Percentiles rank a stretch among this genome's conserved stretches.
Conservation (phyloP, 2,329 filamentous ascomycete genomes). For the Alternaria postmessia region DNA sequence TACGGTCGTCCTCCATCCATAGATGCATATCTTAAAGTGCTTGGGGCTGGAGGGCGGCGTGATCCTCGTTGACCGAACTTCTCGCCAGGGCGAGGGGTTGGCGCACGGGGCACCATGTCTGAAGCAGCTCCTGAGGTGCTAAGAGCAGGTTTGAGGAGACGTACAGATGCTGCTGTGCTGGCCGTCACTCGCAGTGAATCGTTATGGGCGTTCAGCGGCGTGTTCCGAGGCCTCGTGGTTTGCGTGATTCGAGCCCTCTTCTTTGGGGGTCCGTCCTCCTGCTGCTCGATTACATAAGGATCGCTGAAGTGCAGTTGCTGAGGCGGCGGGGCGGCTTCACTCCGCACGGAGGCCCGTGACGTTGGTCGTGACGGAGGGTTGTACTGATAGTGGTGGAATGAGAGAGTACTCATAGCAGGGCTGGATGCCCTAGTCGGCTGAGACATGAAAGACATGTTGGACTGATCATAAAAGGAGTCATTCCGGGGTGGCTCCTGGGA, state of each 20-base stretch:
- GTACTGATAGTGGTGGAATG: slow-evolving; percentile 45
- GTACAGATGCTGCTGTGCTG: slow-evolving; percentile 86
- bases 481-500: slow-evolving; percentile 34
- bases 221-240: slow-evolving; percentile 74
- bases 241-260: slow-evolving; percentile 84
- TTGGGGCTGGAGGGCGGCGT: slow-evolving; percentile 52
- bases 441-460: slow-evolving; percentile 35
- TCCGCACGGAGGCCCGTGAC: slow-evolving; percentile 51
- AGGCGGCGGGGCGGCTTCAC: slow-evolving; percentile 33
- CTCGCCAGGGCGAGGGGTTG: slow-evolving; percentile 73
- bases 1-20: slow-evolving; percentile 53
- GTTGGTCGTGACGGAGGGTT: slow-evolving; percentile 47
- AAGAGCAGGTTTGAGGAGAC: slow-evolving; percentile 79
- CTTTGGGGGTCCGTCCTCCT: slow-evolving; percentile 66
- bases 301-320: slow-evolving; percentile 32
- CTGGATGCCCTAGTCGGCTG: slow-evolving; percentile 55
- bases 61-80: slow-evolving; percentile 34
- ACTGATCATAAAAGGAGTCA: slow-evolving; percentile 41
- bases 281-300: slow-evolving; percentile 37
- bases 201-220: slow-evolving; percentile 74
- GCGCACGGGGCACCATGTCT: slow-evolving; percentile 77
- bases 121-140: slow-evolving; percentile 62
- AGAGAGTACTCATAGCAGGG: slow-evolving; percentile 54
- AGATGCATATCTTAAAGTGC: slow-evolving; percentile 69
- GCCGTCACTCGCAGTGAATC: slow-evolving; percentile 90